Evolutionary conservation across 2,329 filamentous ascomycete genomes (phyloP).

Genomic region (Xylaria sp.): DNA sequence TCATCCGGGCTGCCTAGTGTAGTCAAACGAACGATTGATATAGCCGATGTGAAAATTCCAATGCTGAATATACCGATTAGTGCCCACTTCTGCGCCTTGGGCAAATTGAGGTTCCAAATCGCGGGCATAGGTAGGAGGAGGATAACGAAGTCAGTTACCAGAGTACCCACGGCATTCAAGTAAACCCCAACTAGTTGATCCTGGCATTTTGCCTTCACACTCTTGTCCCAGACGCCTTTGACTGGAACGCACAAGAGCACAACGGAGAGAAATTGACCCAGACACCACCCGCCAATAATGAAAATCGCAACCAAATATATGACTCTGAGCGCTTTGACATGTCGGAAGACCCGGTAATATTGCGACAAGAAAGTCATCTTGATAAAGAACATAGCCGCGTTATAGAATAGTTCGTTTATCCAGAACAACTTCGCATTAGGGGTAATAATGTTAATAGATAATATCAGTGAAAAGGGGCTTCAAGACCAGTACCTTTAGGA

Average conservation of each 20-base stretch:
- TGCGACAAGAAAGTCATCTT: not conserved
- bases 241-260: slow-evolving; percentile 47
- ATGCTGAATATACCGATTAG: slow-evolving; percentile 29
- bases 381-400: not conserved
- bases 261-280: slow-evolving; percentile 45
- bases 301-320: slow-evolving; percentile 45
- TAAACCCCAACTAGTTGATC: slow-evolving; percentile 25
- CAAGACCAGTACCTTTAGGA: not conserved
- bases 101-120: slow-evolving; percentile 31
- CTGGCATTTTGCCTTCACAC: slow-evolving; percentile 25
- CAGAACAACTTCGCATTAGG: not conserved
- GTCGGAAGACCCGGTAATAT: not conserved
- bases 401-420: not conserved
- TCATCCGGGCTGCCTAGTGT: slow-evolving; percentile 10
- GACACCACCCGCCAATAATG: slow-evolving; percentile 46
- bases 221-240: slow-evolving; percentile 46
- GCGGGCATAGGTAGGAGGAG: slow-evolving; percentile 28
- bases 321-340: slow-evolving; percentile 23
- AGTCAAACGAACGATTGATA: slow-evolving; percentile 33
- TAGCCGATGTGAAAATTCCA: slow-evolving; percentile 24
- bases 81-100: slow-evolving; percentile 28
- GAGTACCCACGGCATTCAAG: slow-evolving; percentile 28
- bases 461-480: not conserved
- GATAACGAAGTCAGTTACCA: slow-evolving; percentile 30
- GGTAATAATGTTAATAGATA: not conserved